phyloP scores from a whole-genome alignment of 2,329 filamentous ascomycete species.

The Atkinsonella texensis region DNA sequence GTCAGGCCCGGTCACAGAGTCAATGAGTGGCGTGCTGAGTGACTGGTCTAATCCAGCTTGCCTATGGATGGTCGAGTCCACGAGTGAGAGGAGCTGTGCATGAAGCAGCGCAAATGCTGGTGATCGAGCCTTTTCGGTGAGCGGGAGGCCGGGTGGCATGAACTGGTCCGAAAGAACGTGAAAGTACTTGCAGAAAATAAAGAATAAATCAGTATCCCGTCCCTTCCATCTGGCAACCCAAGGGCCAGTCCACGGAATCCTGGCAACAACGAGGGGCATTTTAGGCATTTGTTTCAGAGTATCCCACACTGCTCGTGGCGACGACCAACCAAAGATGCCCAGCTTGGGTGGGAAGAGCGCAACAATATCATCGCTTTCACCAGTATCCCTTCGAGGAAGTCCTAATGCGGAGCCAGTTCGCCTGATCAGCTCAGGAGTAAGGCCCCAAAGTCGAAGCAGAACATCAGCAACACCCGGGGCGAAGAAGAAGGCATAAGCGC shows the following conservation, averaged over 20 bases:
- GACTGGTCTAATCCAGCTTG: conserved; percentile 43
- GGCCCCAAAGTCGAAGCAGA: conserved; percentile 68
- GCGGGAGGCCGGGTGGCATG: conserved; percentile 41
- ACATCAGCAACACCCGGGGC: conserved; percentile 78
- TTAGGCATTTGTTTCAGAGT: conserved; percentile 53
- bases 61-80: conserved; percentile 77
- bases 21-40: conserved; percentile 30
- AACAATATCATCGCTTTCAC: conserved; percentile 52
- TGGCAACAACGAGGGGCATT: conserved; percentile 54
- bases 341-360: conserved; percentile 58
- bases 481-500: conserved; percentile 88
- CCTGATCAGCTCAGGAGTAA: conserved; percentile 55
- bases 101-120: conserved; percentile 74
- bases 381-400: conserved; percentile 41
- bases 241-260: conserved; percentile 72
- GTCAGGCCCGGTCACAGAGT: conserved; percentile 44
- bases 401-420: conserved; percentile 60
- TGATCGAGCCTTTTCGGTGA: conserved; percentile 47
- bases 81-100: conserved; percentile 63
- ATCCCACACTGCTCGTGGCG: conserved; percentile 35
- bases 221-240: conserved; percentile 84
- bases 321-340: conserved; percentile 44
- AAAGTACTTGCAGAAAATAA: conserved; percentile 83
- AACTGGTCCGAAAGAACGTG: conserved; percentile 69
- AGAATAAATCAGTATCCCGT: conserved; percentile 78